Evolutionary conservation across 805 yeast genomes (phyloP), one percentile per base, ranked within the genome.

Genomic region (Kuraishia piskuri): DNA sequence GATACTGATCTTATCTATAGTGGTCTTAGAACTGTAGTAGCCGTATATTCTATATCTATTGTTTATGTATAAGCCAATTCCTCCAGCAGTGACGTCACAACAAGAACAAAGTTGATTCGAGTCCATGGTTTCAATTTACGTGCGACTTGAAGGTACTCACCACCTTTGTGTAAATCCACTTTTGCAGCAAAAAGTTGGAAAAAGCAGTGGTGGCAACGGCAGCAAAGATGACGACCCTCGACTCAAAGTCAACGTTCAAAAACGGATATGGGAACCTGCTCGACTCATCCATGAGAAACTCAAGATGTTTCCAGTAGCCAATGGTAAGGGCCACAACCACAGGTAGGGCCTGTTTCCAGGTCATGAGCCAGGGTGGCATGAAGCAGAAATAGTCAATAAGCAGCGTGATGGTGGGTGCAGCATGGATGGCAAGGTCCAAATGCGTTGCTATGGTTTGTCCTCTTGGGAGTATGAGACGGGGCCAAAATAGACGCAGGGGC

Each of bases 261-360:
- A 86, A 86, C 8, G 84, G 86, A 61, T 86, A 86, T 0, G 92
- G 92, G 58, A 79, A 85, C 19, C 45, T 36, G 12, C 62, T 60
- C 19, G 66, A 69, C 2, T 76, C 83, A 53, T 76, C 78, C 22
- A 85, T 70, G 55, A 83, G 63, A 8, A 59, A 50, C 54, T 77
- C 75, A 52, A 86, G 68, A 64, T 75, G 74, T 48, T 67, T 61
- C 79, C 86, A 84, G 64, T 86, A 86, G 2, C 69, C 67, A 0
- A 63, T 55, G 0, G 86, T 74, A 20, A 82, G 62, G 0, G 57
- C 36, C 2, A 67, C 55, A 22, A 79, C 70, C 6, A 75, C 57
- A 0, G 61, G 31, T 48, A 81, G 68, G 0, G 83, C 82, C 1
- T 66, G 59, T 6, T 60, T 49, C 4, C 64, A 58, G 3, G 63